Percentiles rank a stretch among this genome's conserved stretches.
Evolutionary conservation across 495 filamentous ascomycete genomes (phyloP).

Genomic region (Hamigera avellanea): DNA sequence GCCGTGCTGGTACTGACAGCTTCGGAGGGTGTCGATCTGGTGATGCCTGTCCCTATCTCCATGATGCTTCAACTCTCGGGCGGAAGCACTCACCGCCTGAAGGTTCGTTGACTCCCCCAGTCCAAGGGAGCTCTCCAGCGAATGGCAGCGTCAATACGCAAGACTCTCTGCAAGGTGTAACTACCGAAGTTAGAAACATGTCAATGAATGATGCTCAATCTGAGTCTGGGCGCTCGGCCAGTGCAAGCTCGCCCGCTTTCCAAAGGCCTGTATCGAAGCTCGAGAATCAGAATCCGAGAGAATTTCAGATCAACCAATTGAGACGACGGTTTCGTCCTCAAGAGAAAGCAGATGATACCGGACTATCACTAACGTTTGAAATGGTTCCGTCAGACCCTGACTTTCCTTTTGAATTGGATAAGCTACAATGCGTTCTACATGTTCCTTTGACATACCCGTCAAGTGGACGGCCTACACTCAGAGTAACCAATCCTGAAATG

Average conservation of each 20-base stretch:
- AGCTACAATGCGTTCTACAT: conserved; percentile 58
- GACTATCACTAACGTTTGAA: conserved; percentile 48
- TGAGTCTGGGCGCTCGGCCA: conserved; percentile 3
- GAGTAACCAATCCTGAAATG: conserved; percentile 66
- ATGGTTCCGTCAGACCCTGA: conserved; percentile 77
- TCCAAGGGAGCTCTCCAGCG: not conserved
- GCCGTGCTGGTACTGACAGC: conserved; percentile 8
- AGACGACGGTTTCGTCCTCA: conserved; percentile 56
- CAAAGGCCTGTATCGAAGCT: conserved; percentile 52
- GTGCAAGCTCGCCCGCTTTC: conserved; percentile 21
- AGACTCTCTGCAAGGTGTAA: not conserved
- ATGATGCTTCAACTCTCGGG: conserved; percentile 14
- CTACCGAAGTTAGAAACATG: conserved; percentile 5
- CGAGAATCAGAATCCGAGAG: conserved; percentile 56
- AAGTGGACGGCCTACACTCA: conserved; percentile 40
- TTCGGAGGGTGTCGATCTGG: conserved; percentile 30
- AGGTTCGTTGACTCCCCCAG: not conserved
- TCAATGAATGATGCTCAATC: conserved; percentile 4
- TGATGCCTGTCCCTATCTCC: conserved; percentile 28
- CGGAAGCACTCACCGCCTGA: conserved; percentile 1
- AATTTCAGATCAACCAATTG: conserved; percentile 69
- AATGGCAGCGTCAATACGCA: not conserved
- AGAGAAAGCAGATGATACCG: conserved; percentile 40
- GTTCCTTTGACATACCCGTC: conserved; percentile 54
- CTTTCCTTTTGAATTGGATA: conserved; percentile 68